Evolutionary conservation across 768 basidiomycete species (phyloP).

Genomic region (Plicaturopsis crispa): DNA sequence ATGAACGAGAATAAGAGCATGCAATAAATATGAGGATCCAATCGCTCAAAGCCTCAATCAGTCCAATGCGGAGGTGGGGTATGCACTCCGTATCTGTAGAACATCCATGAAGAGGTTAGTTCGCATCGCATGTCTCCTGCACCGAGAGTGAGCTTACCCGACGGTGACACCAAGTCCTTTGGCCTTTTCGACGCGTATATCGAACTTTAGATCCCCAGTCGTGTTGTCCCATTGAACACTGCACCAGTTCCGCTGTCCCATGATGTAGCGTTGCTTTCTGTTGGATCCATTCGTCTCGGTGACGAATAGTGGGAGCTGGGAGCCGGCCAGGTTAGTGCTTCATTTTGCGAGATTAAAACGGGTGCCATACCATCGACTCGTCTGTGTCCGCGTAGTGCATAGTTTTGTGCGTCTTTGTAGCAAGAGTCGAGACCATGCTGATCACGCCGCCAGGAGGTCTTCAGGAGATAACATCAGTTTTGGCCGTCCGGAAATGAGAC

Average conservation of each 20-base stretch:
- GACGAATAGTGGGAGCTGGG: slow-evolving; percentile 67
- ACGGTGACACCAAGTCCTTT: slow-evolving; percentile 80
- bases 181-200: slow-evolving; percentile 78
- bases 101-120: slow-evolving; percentile 3
- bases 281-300: slow-evolving; percentile 68
- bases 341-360: neutral
- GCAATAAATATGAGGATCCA: too few relatives aligned
- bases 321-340: neutral
- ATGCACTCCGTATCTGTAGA: slow-evolving; percentile 32
- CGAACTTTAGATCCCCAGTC: slow-evolving; percentile 66
- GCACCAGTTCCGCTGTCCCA: slow-evolving; percentile 89
- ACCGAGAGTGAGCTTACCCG: slow-evolving; percentile 42
- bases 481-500: neutral
- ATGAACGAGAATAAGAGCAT: too few relatives aligned
- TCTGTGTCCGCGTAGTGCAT: slow-evolving; percentile 79
- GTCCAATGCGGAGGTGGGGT: slow-evolving; percentile 36
- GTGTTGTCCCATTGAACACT: slow-evolving; percentile 49
- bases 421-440: slow-evolving; percentile 71
- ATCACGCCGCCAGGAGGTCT: slow-evolving; percentile 57
- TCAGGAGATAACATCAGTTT: neutral
- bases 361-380: slow-evolving; percentile 64
- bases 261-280: slow-evolving; percentile 77
- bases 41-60: too few relatives aligned
- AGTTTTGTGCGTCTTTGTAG: slow-evolving; percentile 78
- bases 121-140: slow-evolving; percentile 3